phyloP scores from a whole-genome alignment of 371 early-diverging fungal genomes.

The Mucor circinelloides region DNA sequence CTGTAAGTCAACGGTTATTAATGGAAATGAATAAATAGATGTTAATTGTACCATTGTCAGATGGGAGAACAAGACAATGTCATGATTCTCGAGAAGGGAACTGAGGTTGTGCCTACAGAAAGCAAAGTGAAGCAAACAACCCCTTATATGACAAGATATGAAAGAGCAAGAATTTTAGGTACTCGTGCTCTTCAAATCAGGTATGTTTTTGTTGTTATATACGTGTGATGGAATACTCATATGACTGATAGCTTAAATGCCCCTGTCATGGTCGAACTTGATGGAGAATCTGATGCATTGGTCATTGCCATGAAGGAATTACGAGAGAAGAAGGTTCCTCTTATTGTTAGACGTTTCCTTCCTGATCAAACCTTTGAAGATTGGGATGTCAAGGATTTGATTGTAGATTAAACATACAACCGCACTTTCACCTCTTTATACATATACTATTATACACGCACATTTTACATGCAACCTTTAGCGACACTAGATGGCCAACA shows the following conservation, averaged over 20 bases:
- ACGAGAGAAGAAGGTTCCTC: constrained; percentile 92
- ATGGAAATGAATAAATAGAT: not conserved
- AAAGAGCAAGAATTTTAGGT: constrained; percentile 97
- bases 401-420: constrained; percentile 48
- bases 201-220: constrained; percentile 28
- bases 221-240: not conserved
- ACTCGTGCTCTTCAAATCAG: constrained; percentile 86
- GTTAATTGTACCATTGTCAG: not conserved
- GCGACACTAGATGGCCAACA: not conserved
- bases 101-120: constrained; percentile 17
- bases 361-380: constrained; percentile 99
- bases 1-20: not conserved
- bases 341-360: constrained; percentile 94
- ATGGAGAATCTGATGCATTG: constrained; percentile 97
- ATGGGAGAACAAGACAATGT: constrained; percentile 18
- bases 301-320: constrained; percentile 98
- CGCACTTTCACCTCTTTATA: not conserved
- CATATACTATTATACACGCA: not conserved
- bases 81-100: constrained; percentile 17
- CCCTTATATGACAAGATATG: constrained; percentile 99
- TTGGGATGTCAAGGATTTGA: constrained; percentile 96
- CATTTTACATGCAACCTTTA: not conserved
- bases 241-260: constrained; percentile 87
- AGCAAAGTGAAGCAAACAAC: constrained; percentile 79
- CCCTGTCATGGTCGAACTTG: constrained; percentile 97